Base-by-base conservation (phyloP, 2,329 filamentous ascomycete genomes). In the Ophiostoma piceae region DNA sequence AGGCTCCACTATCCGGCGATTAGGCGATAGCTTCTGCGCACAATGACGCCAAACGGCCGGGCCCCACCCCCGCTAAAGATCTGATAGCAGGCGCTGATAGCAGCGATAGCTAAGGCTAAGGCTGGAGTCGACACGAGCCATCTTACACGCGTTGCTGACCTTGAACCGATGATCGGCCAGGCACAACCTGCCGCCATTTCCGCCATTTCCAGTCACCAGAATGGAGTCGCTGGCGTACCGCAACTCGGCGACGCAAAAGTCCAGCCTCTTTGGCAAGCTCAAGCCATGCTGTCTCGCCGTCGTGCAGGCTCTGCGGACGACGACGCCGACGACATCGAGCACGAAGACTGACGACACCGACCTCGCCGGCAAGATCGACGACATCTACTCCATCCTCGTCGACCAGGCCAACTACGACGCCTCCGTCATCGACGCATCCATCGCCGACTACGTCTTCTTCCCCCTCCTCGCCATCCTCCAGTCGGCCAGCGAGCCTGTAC, bases 361-460 rank as follows among this genome's bases (percentile, higher is more conserved):
- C 69, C 77, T 89, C 65, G 77, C 80, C 35, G 76, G 79, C 8
- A 80, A 85, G 35, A 81, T 80, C 1, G 77, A 78, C 32, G 79
- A 83, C 70, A 77, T 88, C 2, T 78, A 82, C 39, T 73, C 73
- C 29, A 77, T 85, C n/a, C 78, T 88, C 4, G 76, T 82, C 64
- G 76, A 77, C 41, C 84, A 84, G 74, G 74, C 80, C 37, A 75
- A 77, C 60, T 75, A 75, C 32, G 82, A 87, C 73, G 78, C 81
- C 2, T 77, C 80, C 1, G 80, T 82, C 0, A 78, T 98, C 22
- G 92, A 97, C 77, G 85, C 89, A 68, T 94, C 93, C 77, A 82
- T 98, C 22, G 92, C 94, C 16, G 94, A 97, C 81, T 99, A 98
- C 82, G 86, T 91, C 76, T 98, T 98, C 82, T 97, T 97, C 73